These are phyloP conservation scores for Tephrocybe sp. DNA, from an alignment of 768 basidiomycete genomes.

Conservation along the genomic window DNA sequence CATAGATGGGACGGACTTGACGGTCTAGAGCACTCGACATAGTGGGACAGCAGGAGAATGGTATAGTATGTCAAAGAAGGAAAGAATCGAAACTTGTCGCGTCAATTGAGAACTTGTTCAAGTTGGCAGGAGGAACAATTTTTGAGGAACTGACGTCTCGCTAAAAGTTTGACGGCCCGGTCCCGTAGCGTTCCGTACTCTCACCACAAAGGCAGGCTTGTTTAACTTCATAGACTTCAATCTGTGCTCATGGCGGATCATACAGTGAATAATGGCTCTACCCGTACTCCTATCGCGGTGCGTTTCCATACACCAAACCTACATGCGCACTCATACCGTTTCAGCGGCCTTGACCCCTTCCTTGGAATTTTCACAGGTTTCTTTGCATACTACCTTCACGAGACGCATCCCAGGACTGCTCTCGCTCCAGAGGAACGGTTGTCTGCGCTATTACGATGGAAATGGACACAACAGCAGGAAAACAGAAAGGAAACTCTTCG, in stretches of 20 bases:
- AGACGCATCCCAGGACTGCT: constrained; percentile 75
- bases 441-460: constrained; percentile 61
- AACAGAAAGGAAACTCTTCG: constrained; percentile 28
- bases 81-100: background rate
- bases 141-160: constrained; percentile 6
- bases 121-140: constrained; percentile 4
- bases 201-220: background rate
- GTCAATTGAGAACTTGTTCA: too few species aligned
- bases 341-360: constrained; percentile 67
- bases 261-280: constrained; percentile 32
- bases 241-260: background rate
- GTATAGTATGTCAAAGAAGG: background rate
- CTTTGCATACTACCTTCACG: constrained; percentile 78
- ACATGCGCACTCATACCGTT: constrained; percentile 4
- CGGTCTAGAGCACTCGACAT: constrained; percentile 73
- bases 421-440: constrained; percentile 57
- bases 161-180: constrained; percentile 9
- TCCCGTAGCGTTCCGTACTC: constrained; percentile 13
- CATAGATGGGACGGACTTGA: constrained; percentile 85
- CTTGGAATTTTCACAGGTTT: constrained; percentile 78
- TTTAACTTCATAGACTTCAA: background rate
- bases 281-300: constrained; percentile 56
- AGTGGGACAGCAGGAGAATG: background rate
- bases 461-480: constrained; percentile 50
- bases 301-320: constrained; percentile 10